These are phyloP conservation scores for Gastrolobium bilobum DNA, from an alignment of 306 rosid genomes.

Conservation along the genomic window DNA sequence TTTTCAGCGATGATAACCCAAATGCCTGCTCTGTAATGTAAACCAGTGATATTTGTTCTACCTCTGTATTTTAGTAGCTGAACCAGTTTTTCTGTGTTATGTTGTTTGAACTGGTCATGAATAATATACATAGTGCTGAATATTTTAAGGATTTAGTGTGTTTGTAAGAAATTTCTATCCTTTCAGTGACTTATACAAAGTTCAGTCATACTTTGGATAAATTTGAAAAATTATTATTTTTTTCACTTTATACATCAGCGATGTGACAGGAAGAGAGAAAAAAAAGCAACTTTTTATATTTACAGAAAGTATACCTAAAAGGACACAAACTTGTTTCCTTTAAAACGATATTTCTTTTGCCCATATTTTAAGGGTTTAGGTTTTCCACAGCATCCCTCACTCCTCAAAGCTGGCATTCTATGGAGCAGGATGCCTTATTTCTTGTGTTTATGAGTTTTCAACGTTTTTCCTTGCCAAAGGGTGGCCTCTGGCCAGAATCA, in stretches of 20 bases:
- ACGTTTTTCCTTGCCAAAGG: conserved; percentile 19
- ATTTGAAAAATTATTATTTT: too few relatives aligned
- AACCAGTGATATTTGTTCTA: conserved; percentile 10
- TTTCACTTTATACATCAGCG: too few relatives aligned
- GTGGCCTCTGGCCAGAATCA: conserved; percentile 34
- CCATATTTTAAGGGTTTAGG: conserved; percentile 28
- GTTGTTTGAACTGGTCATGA: conserved; percentile 14
- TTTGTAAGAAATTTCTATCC: too few relatives aligned
- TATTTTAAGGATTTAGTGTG: conserved; percentile 20
- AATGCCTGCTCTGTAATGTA: conserved; percentile 90
- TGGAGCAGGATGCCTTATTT: background rate
- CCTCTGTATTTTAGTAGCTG: conserved; percentile 40
- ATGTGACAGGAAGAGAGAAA: too few relatives aligned
- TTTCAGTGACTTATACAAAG: too few relatives aligned
- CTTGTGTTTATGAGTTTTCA: conserved; percentile 10
- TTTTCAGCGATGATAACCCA: conserved; percentile 97
- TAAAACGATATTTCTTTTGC: too few relatives aligned
- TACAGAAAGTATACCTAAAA: too few relatives aligned
- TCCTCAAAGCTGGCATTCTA: conserved; percentile 17
- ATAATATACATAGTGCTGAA: conserved; percentile 25
- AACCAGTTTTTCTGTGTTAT: conserved; percentile 14
- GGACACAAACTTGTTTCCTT: too few relatives aligned
- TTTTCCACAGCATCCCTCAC: conserved; percentile 21
- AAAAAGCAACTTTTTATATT: too few relatives aligned
- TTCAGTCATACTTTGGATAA: too few relatives aligned